Conservation (phyloP, 257 asterid genomes). For the Capsicum baccatum region DNA sequence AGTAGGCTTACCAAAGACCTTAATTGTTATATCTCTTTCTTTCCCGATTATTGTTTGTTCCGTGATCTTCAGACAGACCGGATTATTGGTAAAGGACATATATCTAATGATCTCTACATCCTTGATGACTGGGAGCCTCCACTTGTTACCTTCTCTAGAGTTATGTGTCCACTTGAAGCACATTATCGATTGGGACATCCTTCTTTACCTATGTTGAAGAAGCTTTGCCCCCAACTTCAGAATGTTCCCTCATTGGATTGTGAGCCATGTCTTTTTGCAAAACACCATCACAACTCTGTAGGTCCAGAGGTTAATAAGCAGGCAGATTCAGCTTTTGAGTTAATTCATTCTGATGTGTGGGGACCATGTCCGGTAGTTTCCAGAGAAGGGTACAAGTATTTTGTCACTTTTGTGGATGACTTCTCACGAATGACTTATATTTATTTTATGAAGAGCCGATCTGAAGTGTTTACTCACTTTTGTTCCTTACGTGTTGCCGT, state of each 20-base stretch:
- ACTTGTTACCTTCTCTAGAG: not conserved
- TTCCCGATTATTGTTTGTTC: not conserved
- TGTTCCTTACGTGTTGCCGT: too few species aligned
- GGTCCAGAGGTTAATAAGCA: not conserved
- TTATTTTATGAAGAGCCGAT: too few species aligned
- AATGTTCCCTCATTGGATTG: not conserved
- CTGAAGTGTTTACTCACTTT: too few species aligned
- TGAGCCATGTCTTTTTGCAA: not conserved
- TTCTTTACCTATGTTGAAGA: not conserved
- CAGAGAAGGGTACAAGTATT: too few species aligned
- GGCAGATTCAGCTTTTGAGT: not conserved
- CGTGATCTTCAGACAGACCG: not conserved
- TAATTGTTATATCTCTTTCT: not conserved
- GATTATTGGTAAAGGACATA: not conserved
- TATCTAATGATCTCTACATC: not conserved
- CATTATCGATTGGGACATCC: not conserved
- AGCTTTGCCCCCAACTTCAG: not conserved
- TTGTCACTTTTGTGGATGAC: too few species aligned
- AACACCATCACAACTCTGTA: not conserved
- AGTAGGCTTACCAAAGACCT: not conserved
- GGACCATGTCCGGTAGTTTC: not conserved
- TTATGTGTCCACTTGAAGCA: not conserved
- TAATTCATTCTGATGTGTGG: not conserved
- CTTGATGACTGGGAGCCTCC: not conserved
- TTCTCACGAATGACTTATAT: too few species aligned